phyloP scores from a whole-genome alignment of 2,329 filamentous ascomycete genomes.

The Apiospora rasikravindrae region DNA sequence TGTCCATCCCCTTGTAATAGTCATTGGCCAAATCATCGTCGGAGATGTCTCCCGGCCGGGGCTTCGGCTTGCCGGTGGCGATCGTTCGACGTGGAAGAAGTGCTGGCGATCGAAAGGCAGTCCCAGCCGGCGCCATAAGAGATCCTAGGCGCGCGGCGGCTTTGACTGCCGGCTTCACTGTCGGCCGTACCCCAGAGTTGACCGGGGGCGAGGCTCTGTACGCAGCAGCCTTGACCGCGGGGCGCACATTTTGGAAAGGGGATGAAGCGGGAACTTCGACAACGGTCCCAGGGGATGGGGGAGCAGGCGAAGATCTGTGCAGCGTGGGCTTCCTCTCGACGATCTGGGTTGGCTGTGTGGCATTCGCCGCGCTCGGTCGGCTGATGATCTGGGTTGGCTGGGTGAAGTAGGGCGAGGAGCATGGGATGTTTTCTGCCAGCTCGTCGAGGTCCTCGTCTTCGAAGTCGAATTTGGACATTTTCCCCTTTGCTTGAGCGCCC shows the following conservation, averaged over 20 bases:
- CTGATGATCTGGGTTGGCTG: constrained; percentile 46
- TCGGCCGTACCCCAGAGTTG: constrained; percentile 20
- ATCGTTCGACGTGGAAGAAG: constrained; percentile 31
- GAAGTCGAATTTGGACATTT: constrained; percentile 35
- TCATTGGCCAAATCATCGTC: constrained; percentile 40
- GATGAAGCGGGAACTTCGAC: constrained; percentile 92
- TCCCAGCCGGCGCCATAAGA: constrained; percentile 78
- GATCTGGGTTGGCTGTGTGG: constrained; percentile 67
- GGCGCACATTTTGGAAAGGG: constrained; percentile 61
- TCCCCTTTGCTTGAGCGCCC: constrained; percentile 21
- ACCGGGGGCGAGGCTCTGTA: not conserved
- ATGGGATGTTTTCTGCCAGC: constrained; percentile 46
- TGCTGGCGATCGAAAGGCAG: constrained; percentile 63
- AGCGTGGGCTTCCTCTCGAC: constrained; percentile 46
- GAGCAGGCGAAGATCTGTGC: constrained; percentile 36
- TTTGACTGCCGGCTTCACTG: constrained; percentile 11
- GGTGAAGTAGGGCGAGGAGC: constrained; percentile 53
- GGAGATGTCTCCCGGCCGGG: constrained; percentile 33
- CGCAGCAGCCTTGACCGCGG: not conserved
- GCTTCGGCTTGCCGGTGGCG: constrained; percentile 39
- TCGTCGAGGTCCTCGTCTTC: constrained; percentile 55
- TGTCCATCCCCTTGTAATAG: constrained; percentile 37
- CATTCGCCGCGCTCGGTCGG: constrained; percentile 25
- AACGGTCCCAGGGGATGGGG: constrained; percentile 49
- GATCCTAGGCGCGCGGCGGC: constrained; percentile 54